Evolutionary conservation across 495 filamentous ascomycete species (phyloP).

Genomic region (Penicillium malachiteum): DNA sequence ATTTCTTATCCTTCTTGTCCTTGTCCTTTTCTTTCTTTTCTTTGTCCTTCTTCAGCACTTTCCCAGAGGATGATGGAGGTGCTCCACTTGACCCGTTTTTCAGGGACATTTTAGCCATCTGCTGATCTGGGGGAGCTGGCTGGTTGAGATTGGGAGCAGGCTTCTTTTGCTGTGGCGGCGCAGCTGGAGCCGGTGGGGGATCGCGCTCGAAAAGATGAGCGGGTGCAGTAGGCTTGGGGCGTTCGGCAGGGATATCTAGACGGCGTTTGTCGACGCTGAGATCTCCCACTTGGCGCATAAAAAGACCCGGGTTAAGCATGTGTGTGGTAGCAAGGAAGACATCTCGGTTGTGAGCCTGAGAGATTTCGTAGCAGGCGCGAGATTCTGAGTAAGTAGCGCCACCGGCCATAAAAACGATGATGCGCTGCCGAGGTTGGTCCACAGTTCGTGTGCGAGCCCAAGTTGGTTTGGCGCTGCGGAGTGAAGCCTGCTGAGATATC

Average conservation of each 20-base stretch:
- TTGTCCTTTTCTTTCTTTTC: constrained; percentile 67
- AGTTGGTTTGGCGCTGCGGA: constrained; percentile 86
- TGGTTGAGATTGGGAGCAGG: constrained; percentile 29
- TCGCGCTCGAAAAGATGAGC: constrained; percentile 85
- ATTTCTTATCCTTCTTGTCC: constrained; percentile 64
- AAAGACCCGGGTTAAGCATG: constrained; percentile 81
- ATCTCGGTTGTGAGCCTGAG: constrained; percentile 67
- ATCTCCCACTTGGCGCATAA: constrained; percentile 77
- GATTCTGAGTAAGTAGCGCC: constrained; percentile 91
- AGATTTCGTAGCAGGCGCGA: constrained; percentile 85
- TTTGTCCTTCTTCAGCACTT: constrained; percentile 32
- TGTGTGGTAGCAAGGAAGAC: constrained; percentile 90
- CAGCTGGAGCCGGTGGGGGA: constrained; percentile 44
- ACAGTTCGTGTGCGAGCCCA: constrained; percentile 83
- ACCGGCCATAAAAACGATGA: constrained; percentile 95
- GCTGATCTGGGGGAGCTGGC: constrained; percentile 53
- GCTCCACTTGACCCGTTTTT: constrained; percentile 33
- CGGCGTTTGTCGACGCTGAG: constrained; percentile 69
- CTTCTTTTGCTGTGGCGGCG: constrained; percentile 40
- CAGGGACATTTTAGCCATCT: constrained; percentile 60
- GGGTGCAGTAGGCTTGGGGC: constrained; percentile 75
- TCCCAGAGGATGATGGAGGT: constrained; percentile 29
- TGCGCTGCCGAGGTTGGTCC: constrained; percentile 80
- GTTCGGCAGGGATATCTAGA: constrained; percentile 78
- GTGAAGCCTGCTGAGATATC: constrained; percentile 65